These are phyloP conservation scores for Endotrypanum monterogeii DNA, from an alignment of 208 protist genomes.

Conservation along the genomic window DNA sequence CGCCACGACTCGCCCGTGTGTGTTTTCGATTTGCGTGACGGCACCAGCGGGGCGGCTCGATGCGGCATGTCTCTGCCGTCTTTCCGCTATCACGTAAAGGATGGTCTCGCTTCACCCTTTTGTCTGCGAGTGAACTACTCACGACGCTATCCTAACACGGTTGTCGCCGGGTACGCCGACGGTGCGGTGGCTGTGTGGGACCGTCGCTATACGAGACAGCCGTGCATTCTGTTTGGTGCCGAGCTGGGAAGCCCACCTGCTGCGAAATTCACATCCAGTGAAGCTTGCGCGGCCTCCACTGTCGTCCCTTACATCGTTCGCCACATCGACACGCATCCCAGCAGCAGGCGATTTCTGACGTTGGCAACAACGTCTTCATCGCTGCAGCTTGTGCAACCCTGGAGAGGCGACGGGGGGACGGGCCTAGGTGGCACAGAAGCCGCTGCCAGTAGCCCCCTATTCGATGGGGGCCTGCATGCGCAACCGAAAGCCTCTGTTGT, in stretches of 20 bases:
- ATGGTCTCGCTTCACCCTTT: conserved; percentile 17
- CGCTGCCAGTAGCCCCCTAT: not conserved
- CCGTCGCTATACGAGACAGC: conserved; percentile 25
- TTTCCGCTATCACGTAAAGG: conserved; percentile 4
- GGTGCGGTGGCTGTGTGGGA: conserved; percentile 51
- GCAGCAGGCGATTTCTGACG: conserved; percentile 45
- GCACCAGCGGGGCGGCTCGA: conserved; percentile 34
- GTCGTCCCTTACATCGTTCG: conserved; percentile 14
- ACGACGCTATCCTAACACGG: conserved; percentile 61
- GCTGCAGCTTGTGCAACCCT: conserved; percentile 36
- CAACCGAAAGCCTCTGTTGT: not conserved
- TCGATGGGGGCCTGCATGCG: not conserved
- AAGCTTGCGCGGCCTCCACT: conserved; percentile 1
- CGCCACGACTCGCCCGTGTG: conserved; percentile 37
- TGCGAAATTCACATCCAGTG: not conserved
- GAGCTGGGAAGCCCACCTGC: conserved; percentile 7
- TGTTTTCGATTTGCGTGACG: conserved; percentile 38
- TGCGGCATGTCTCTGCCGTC: conserved; percentile 34
- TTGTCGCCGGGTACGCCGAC: conserved; percentile 64
- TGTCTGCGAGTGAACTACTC: conserved; percentile 52
- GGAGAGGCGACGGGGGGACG: not conserved
- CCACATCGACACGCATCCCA: conserved; percentile 56
- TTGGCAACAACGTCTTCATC: conserved; percentile 52
- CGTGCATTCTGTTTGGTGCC: conserved; percentile 20
- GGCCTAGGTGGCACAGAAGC: not conserved